Percentiles rank a stretch among this genome's conserved stretches.
These are phyloP conservation scores for Vaccinium myrtillus DNA, from an alignment of 148 eudicot genomes.

Conservation along the genomic window DNA sequence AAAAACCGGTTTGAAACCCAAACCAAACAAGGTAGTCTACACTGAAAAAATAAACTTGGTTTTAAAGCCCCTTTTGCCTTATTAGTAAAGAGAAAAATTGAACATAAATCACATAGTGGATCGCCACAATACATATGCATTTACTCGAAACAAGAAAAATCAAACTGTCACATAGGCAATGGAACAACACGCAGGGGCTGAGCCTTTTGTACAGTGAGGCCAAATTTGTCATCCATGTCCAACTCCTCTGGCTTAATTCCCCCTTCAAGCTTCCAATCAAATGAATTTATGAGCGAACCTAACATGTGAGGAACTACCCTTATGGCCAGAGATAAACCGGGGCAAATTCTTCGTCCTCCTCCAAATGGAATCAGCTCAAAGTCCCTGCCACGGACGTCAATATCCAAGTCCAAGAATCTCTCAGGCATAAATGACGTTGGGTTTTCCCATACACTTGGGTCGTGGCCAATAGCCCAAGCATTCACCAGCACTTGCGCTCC, in stretches of 20 bases:
- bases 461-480: slow-evolving; percentile 10
- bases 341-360: slow-evolving; percentile 18
- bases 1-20: too few species aligned
- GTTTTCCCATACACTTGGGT: slow-evolving; percentile 5
- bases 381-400: slow-evolving; percentile 12
- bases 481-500: slow-evolving; percentile 16
- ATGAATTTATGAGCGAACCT: slow-evolving; percentile 18
- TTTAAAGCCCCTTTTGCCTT: not conserved
- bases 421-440: slow-evolving; percentile 10
- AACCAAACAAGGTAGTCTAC: too few species aligned
- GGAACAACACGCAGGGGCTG: not conserved
- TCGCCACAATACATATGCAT: not conserved
- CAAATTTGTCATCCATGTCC: not conserved
- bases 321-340: slow-evolving; percentile 2
- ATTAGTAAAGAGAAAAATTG: not conserved
- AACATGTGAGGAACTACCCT: slow-evolving; percentile 6
- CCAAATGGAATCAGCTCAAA: slow-evolving; percentile 21
- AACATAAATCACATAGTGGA: not conserved
- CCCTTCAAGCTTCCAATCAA: slow-evolving; percentile 7
- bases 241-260: not conserved
- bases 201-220: not conserved
- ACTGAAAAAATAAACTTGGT: not conserved
- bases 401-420: slow-evolving; percentile 15
- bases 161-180: not conserved
- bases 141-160: not conserved